These are phyloP conservation scores for Gigaspora rosea DNA, from an alignment of 192 early-diverging fungal species.

Conservation along the genomic window DNA sequence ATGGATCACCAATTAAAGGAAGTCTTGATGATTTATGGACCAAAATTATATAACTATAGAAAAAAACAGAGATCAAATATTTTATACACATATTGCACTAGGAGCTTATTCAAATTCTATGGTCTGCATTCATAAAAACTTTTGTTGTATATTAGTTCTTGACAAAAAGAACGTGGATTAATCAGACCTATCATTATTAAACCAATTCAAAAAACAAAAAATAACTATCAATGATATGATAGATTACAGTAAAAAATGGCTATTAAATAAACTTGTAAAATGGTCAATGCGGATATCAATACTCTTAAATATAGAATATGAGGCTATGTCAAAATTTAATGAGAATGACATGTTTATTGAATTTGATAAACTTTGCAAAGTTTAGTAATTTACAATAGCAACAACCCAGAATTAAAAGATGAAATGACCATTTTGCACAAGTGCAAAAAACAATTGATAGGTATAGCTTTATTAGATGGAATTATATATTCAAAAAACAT, in stretches of 20 bases:
- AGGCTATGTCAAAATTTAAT: too few relatives aligned
- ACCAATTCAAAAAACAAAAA: too few relatives aligned
- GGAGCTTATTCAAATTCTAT: constrained; percentile 29
- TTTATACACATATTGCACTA: background rate
- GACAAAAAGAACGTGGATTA: constrained; percentile 11
- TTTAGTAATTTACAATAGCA: too few relatives aligned
- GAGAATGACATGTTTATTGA: too few relatives aligned
- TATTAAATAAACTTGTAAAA: background rate
- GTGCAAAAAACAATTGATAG: constrained; percentile 24
- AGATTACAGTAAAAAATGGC: background rate
- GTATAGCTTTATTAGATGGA: constrained; percentile 24
- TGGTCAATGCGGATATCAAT: constrained; percentile 31
- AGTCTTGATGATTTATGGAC: constrained; percentile 33
- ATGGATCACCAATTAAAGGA: background rate
- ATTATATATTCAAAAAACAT: constrained; percentile 5
- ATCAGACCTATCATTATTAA: background rate
- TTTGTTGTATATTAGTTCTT: constrained; percentile 25
- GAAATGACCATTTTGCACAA: constrained; percentile 10
- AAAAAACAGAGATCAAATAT: background rate
- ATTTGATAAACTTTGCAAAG: too few relatives aligned
- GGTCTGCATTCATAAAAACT: background rate
- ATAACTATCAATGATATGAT: constrained; percentile 9
- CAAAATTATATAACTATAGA: constrained; percentile 18
- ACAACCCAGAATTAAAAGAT: background rate
- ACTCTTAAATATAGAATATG: background rate